Evolutionary conservation across 176 grass and related monocot genomes (phyloP), one percentile per base, ranked within the genome.

Genomic region (Aegilops longissima): DNA sequence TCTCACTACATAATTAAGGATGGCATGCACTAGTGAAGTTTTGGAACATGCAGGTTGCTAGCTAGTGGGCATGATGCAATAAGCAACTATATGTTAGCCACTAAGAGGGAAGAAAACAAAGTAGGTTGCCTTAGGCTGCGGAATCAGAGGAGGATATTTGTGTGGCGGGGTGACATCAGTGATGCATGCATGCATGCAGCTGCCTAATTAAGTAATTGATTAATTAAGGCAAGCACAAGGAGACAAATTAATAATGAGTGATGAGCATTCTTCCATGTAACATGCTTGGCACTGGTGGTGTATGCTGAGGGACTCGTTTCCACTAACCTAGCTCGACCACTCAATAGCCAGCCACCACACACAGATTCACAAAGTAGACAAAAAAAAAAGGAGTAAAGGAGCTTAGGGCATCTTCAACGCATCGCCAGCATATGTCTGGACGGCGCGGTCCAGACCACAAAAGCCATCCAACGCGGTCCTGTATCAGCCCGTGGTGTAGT

Each of bases 41-140:
- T 8, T 8, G 11, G 8, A 38, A 38, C 30, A 59, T 23, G 30
- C 6, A 59, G 76, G 4, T 21, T 61, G 51, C 54, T 24, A 25
- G 71, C n/a, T 78, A 61, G 54, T 78, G 76, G 54, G 31, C 20
- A 39, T 78, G 54, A 78, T 61, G 52, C 76, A 78, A 61, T 61
- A 61, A 38, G 76, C 4, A 78, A 38, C 52, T 24, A 23, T 2
- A 38, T 59, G 18, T 79, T 24, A 79, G 54, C 54, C 54, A 61
- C 31, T 39, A 38, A 79, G 6, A 62, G 6, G 76, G 56, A 79
- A 39, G 56, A 29, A 80, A 42, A 45, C 61, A 65, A 45, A 80
- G 59, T 54, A 20, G 8, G 40, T 12, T 17, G 17, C 13, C 42
- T 27, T 76, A 31, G 14, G 71, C 44, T 17, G 9, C 16, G 45